A percentile compares a stretch with the other conserved stretches of the same genome.
These are phyloP conservation scores for Cladophialophora bantiana DNA, from an alignment of 2,329 filamentous ascomycete species.

Conservation along the genomic window DNA sequence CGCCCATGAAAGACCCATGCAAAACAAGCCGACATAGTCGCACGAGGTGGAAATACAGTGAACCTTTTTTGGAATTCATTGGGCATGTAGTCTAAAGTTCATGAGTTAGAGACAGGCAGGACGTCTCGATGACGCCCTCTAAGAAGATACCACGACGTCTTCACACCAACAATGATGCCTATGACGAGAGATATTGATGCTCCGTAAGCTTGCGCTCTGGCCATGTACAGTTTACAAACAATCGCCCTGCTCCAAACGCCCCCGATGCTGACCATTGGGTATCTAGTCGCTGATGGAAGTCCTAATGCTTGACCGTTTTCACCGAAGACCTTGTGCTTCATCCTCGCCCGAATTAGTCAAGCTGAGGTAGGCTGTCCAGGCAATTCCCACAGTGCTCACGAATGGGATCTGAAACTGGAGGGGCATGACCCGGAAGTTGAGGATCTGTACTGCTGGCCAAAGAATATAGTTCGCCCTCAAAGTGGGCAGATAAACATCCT, in stretches of 20 bases:
- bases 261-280: conserved; percentile 11
- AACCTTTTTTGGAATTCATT: background rate
- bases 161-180: background rate
- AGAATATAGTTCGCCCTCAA: conserved; percentile 95
- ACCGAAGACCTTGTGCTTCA: conserved; percentile 42
- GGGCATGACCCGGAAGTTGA: conserved; percentile 96
- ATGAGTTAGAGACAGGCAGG: background rate
- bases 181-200: background rate
- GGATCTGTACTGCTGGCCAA: conserved; percentile 93
- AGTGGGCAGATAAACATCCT: conserved; percentile 91
- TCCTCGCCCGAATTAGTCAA: conserved; percentile 88
- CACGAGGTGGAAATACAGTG: no score
- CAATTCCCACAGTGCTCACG: conserved; percentile 92
- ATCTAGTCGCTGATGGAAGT: conserved; percentile 11
- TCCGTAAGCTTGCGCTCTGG: conserved; percentile 15
- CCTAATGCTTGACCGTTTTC: conserved; percentile 3
- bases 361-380: conserved; percentile 96
- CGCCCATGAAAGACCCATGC: background rate
- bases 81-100: background rate
- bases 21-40: no score
- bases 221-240: conserved; percentile 10
- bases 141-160: background rate
- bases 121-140: background rate
- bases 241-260: conserved; percentile 12
- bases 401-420: conserved; percentile 97